Evolutionary conservation across 1,284 basidiomycete genomes (phyloP), one percentile per base, ranked within the genome.

Genomic region (Pseudozyma thailandica): DNA sequence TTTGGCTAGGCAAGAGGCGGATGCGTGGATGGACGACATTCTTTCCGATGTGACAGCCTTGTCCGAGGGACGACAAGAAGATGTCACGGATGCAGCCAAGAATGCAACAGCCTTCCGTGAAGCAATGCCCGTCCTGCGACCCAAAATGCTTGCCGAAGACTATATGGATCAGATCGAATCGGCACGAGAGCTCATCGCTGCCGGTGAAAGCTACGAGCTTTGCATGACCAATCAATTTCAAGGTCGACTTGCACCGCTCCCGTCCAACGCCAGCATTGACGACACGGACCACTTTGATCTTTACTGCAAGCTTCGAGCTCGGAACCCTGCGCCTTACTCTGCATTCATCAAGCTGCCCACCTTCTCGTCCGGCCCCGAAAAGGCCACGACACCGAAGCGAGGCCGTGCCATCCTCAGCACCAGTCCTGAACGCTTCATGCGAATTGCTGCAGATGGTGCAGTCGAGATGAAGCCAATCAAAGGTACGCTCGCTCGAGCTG

Each of bases 401-500:
- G 86, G 89, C 39, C 85, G 88, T 61, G 93, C 88, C 1, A 79
- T 82, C 16, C 50, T 96, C n/a, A 85, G 84, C 8, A 86, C 93
- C 0, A 94, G 92, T 2, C 95, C 95, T 0, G 95, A 98, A 78
- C 88, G 94, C 1, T 98, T 98, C 84, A 86, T 98, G 25, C 91
- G 91, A n/a, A 92, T 90, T 72, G 88, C 89, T 16, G 86, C 89
- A 8, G 86, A 88, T 2, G 90, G 91, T 0, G 48, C 72, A 27
- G 84, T 91, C 76, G 92, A 96, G 84, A 88, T 97, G 81, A 91
- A 94, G 50, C 94, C 94, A 1, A 98, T 98, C 84, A 98, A 98
- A 81, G 95, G 95, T 6, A 98, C 81, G 1, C 55, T 79, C 6
- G 71, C 79, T 1, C 64, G 80, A 5, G 79, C 81, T 28, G 81